Evolutionary conservation across 805 yeast species (phyloP).

Genomic region (Saturnispora gosingensis): DNA sequence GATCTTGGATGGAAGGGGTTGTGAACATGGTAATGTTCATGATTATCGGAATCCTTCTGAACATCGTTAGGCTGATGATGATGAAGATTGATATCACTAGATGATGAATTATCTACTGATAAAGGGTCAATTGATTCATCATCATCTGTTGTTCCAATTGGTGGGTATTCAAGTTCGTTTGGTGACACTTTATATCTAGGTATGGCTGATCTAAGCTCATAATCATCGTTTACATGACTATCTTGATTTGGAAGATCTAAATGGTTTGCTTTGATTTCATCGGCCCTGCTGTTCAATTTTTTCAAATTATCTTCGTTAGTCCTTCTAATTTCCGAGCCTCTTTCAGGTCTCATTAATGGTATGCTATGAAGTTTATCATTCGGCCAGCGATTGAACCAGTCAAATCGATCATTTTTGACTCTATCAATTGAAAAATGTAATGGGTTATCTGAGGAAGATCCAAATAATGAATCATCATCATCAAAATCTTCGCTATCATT

Average conservation of each 20-base stretch:
- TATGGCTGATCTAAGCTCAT: not conserved
- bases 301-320: slow-evolving; percentile 1
- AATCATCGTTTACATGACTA: not conserved
- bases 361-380: not conserved
- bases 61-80: not conserved
- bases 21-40: not conserved
- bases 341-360: slow-evolving; percentile 3
- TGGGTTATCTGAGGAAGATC: not conserved
- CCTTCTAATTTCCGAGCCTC: slow-evolving; percentile 3
- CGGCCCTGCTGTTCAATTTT: not conserved
- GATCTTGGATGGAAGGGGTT: not conserved
- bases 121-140: not conserved
- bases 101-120: not conserved
- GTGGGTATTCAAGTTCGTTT: not conserved
- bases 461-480: not conserved
- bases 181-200: not conserved
- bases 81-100: not conserved
- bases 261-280: not conserved
- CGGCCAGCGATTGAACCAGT: not conserved
- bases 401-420: not conserved
- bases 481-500: not conserved
- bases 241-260: not conserved
- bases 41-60: not conserved
- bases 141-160: not conserved
- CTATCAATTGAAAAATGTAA: slow-evolving; percentile 3